These are phyloP conservation scores for Aureobasidium sp. DNA, from an alignment of 2,329 filamentous ascomycete genomes.

Conservation along the genomic window DNA sequence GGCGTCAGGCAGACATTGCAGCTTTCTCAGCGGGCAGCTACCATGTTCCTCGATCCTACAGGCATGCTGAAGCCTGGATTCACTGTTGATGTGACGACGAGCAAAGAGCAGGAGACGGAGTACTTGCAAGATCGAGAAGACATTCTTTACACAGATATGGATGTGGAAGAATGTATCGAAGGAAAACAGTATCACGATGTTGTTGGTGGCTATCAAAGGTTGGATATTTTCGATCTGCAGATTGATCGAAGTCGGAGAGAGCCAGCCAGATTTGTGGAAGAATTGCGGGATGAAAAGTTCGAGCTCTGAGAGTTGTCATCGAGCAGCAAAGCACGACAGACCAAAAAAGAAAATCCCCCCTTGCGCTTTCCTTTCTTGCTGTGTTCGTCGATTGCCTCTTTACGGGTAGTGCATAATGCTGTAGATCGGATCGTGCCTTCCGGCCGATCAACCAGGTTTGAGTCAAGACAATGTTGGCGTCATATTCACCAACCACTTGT, in stretches of 20 bases:
- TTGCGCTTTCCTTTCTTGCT: background rate
- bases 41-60: conserved; percentile 47
- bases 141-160: conserved; percentile 46
- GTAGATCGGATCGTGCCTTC: background rate
- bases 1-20: conserved; percentile 30
- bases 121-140: conserved; percentile 42
- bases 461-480: background rate
- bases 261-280: conserved; percentile 27
- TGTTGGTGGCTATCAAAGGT: conserved; percentile 48
- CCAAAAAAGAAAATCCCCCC: background rate
- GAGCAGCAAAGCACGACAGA: background rate
- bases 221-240: conserved; percentile 48
- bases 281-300: background rate
- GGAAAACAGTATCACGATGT: conserved; percentile 53
- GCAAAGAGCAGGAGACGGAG: conserved; percentile 25
- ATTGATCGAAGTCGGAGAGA: conserved; percentile 38
- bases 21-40: conserved; percentile 37
- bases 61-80: conserved; percentile 37
- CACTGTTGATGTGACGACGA: conserved; percentile 23
- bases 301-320: background rate
- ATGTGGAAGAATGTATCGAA: conserved; percentile 45
- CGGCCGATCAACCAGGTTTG: background rate
- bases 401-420: background rate
- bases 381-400: background rate
- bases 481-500: background rate